Conservation (phyloP, 495 filamentous ascomycete genomes). For the Penicillium cataractarum region DNA sequence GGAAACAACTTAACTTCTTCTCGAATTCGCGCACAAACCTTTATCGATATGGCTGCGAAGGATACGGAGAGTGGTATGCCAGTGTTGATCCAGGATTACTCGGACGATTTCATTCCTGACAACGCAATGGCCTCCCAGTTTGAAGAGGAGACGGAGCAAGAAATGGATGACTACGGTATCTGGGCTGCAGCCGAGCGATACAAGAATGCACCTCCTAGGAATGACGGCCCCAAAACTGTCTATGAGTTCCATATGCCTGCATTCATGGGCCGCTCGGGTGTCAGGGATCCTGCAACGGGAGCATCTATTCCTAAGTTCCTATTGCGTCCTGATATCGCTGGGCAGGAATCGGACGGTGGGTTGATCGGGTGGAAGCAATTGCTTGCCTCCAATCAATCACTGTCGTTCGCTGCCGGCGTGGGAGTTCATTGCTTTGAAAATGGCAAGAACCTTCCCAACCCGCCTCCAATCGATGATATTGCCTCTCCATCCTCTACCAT, state of each 20-base stretch:
- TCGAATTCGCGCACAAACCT: conserved; percentile 52
- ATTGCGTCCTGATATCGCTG: conserved; percentile 48
- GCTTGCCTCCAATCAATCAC: conserved; percentile 46
- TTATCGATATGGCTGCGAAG: conserved; percentile 53
- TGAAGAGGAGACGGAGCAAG: conserved; percentile 41
- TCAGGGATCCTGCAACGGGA: conserved; percentile 31
- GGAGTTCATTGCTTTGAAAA: conserved; percentile 46
- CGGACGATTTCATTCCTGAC: conserved; percentile 46
- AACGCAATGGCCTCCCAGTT: conserved; percentile 35
- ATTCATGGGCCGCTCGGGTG: conserved; percentile 48
- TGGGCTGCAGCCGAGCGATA: conserved; percentile 36
- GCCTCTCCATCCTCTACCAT: conserved; percentile 41
- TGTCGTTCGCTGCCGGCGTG: conserved; percentile 44
- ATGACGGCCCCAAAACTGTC: conserved; percentile 44
- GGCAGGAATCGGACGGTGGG: conserved; percentile 49
- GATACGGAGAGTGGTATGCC: conserved; percentile 48
- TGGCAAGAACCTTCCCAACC: conserved; percentile 24
- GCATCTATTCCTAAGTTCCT: conserved; percentile 47
- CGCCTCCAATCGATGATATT: conserved; percentile 35
- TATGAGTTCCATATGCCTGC: conserved; percentile 50
- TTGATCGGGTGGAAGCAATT: conserved; percentile 52
- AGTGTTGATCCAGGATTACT: conserved; percentile 49
- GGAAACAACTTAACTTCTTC: conserved; percentile 52
- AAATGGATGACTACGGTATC: conserved; percentile 43
- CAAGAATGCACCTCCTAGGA: conserved; percentile 24